phyloP scores from a whole-genome alignment of 352 stramenopile genomes.

The Vaucheria bursata region DNA sequence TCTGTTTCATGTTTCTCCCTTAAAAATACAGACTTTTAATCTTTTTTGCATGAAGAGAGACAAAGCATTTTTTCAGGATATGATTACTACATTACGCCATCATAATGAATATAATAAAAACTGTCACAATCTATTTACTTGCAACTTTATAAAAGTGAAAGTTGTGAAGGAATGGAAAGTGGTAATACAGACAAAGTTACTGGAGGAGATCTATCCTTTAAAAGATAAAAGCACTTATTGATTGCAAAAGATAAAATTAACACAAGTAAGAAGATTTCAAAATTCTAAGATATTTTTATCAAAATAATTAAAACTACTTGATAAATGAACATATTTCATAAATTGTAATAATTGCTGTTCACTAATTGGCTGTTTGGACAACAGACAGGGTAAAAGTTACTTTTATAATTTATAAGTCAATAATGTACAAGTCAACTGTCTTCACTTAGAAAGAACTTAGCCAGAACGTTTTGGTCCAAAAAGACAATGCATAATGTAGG shows the following conservation, averaged over 20 bases:
- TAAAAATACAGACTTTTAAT: no score
- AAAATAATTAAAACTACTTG: neutral
- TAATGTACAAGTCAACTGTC: no score
- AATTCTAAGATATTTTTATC: neutral
- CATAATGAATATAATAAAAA: conserved; percentile 24
- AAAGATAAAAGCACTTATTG: conserved; percentile 78
- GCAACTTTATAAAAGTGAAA: conserved; percentile 71
- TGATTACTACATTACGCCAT: no score
- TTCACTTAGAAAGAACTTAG: no score
- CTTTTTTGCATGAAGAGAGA: no score
- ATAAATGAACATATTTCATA: neutral
- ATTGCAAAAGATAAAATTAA: conserved; percentile 96
- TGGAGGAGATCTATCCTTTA: conserved; percentile 67
- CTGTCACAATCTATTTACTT: conserved; percentile 44
- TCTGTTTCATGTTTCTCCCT: no score
- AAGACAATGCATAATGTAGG: no score
- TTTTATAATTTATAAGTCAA: no score
- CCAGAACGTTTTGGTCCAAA: no score
- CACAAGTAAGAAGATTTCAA: conserved; percentile 61
- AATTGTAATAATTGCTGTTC: neutral
- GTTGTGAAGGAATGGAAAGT: conserved; percentile 78
- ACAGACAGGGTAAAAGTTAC: no score
- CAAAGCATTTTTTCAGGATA: conserved; percentile 54
- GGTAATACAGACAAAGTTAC: conserved; percentile 81
- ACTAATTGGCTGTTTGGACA: neutral